phyloP scores from a whole-genome alignment of 192 early-diverging fungal species.

The Lobosporangium transversale region DNA sequence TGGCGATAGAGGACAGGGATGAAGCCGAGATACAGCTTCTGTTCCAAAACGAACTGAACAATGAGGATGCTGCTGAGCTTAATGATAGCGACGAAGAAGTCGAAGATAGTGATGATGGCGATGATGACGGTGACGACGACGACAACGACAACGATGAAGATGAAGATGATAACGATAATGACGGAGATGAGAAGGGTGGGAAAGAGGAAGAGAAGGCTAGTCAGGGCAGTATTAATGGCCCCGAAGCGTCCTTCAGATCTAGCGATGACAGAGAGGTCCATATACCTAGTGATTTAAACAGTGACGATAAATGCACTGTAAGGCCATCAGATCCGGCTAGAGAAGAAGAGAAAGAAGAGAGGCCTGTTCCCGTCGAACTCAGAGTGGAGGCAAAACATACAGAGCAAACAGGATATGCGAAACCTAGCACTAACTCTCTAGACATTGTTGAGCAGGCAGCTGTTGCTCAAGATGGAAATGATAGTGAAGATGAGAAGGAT shows the following conservation, averaged over 20 bases:
- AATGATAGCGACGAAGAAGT: constrained; percentile 11
- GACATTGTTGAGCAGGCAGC: too few relatives aligned
- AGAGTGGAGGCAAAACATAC: background rate
- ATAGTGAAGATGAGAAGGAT: background rate
- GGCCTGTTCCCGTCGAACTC: background rate
- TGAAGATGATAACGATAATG: constrained; percentile 10
- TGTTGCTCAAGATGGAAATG: background rate
- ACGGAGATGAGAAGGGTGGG: constrained; percentile 24
- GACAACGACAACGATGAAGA: constrained; percentile 11
- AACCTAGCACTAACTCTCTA: too few relatives aligned
- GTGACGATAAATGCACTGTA: too few relatives aligned
- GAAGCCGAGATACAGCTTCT: constrained; percentile 11
- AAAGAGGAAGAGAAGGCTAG: background rate
- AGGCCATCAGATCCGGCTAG: too few relatives aligned
- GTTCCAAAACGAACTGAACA: constrained; percentile 5
- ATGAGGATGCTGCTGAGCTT: constrained; percentile 12
- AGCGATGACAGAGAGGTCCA: too few relatives aligned
- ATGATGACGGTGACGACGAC: constrained; percentile 6
- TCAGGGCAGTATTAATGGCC: background rate
- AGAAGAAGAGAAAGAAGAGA: background rate
- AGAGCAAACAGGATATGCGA: too few relatives aligned
- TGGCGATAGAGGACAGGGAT: constrained; percentile 21
- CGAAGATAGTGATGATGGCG: constrained; percentile 18
- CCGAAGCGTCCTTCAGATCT: too few relatives aligned
- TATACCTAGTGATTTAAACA: too few relatives aligned